Conservation (phyloP, 2,329 filamentous ascomycete genomes). For the Hypoxylon sp. region DNA sequence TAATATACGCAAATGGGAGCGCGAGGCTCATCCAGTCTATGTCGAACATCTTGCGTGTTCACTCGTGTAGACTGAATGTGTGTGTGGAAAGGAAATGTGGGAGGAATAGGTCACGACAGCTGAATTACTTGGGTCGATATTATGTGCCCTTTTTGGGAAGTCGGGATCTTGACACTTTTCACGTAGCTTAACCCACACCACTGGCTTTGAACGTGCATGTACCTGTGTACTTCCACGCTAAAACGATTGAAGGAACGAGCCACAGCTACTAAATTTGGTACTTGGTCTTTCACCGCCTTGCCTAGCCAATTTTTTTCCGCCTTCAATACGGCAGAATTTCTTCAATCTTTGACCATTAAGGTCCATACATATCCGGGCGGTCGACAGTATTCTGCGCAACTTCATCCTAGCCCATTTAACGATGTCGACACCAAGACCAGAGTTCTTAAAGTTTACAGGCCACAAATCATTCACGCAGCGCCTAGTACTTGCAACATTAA, state of each 20-base stretch:
- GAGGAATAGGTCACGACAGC: slow-evolving; percentile 22
- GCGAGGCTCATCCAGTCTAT: slow-evolving; percentile 86
- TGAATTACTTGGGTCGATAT: slow-evolving; percentile 16
- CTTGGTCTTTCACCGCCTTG: slow-evolving; percentile 47
- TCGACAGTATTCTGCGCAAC: slow-evolving; percentile 12
- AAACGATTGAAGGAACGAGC: slow-evolving; percentile 14
- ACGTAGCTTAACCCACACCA: slow-evolving; percentile 35
- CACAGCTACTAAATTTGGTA: slow-evolving; percentile 35
- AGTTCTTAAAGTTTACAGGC: slow-evolving; percentile 81
- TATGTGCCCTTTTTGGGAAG: slow-evolving; percentile 38
- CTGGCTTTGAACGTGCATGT: slow-evolving; percentile 20
- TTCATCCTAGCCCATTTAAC: slow-evolving; percentile 29
- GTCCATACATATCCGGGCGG: slow-evolving; percentile 4
- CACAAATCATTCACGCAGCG: slow-evolving; percentile 87
- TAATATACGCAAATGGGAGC: slow-evolving; percentile 90
- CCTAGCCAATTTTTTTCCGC: slow-evolving; percentile 43
- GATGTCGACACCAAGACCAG: slow-evolving; percentile 57
- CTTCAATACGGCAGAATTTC: slow-evolving; percentile 49
- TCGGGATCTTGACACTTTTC: slow-evolving; percentile 53
- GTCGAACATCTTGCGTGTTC: slow-evolving; percentile 60
- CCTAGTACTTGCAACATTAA: slow-evolving; percentile 90
- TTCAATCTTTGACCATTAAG: slow-evolving; percentile 26
- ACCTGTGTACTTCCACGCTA: slow-evolving; percentile 27
- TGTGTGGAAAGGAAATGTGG: slow-evolving; percentile 17
- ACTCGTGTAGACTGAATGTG: slow-evolving; percentile 3